Conservation (phyloP, 495 filamentous ascomycete species). For the Amniculicola lignicola region DNA sequence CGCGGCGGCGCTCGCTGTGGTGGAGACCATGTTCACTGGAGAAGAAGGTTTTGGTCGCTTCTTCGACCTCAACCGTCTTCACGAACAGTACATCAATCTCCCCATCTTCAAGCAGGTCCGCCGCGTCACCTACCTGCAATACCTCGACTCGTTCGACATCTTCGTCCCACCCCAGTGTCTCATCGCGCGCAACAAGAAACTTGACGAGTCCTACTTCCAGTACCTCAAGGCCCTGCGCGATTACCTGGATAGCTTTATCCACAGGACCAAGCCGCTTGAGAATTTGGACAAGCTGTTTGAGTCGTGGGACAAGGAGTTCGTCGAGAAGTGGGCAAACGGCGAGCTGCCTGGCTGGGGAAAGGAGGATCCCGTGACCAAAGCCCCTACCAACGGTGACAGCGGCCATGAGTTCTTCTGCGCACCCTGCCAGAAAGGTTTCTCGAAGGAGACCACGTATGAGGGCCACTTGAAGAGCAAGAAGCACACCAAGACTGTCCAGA, state of each 20-base stretch:
- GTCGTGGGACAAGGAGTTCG: constrained; percentile 73
- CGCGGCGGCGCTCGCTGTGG: constrained; percentile 49
- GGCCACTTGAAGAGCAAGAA: constrained; percentile 86
- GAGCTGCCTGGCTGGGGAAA: constrained; percentile 76
- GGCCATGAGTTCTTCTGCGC: constrained; percentile 79
- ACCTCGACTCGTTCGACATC: constrained; percentile 80
- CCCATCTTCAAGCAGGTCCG: constrained; percentile 61
- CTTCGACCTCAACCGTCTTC: constrained; percentile 77
- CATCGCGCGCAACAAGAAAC: constrained; percentile 74
- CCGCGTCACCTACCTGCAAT: constrained; percentile 83
- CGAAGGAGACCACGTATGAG: constrained; percentile 91
- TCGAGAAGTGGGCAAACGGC: constrained; percentile 73
- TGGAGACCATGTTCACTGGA: constrained; percentile 91
- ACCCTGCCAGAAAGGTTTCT: constrained; percentile 91
- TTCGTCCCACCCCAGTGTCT: constrained; percentile 69
- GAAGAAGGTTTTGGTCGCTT: constrained; percentile 90
- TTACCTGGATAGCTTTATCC: constrained; percentile 85
- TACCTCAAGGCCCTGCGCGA: constrained; percentile 76
- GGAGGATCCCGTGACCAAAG: constrained; percentile 49
- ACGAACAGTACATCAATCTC: constrained; percentile 88
- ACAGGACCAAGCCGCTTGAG: constrained; percentile 74
- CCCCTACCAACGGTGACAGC: constrained; percentile 49
- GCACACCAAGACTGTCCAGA: constrained; percentile 75
- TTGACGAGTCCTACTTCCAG: constrained; percentile 84
- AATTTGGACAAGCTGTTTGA: constrained; percentile 76